Base-by-base conservation (phyloP, 1,284 basidiomycete species). In the Bondarzewia mesenterica region DNA sequence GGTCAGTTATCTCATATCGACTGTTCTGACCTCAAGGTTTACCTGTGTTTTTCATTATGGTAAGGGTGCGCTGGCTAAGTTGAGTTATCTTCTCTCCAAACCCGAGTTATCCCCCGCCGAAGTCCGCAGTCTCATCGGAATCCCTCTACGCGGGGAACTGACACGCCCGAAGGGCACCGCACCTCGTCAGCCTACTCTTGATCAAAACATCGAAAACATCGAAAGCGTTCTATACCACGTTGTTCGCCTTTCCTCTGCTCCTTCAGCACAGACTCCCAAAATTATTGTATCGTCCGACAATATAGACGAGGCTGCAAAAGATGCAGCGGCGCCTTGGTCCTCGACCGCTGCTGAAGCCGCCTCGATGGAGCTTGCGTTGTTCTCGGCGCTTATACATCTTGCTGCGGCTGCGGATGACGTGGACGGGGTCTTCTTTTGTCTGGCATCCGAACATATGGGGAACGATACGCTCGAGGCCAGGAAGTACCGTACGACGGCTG, bases 11-110 rank as follows among this genome's bases (percentile, higher is more conserved):
- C n/a, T 22, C 20, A 21, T 40, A 47, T 27, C 25, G 29, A 35
- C 18, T 44, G 39, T 36, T 15, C 29, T n/a, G 42, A 26, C 50
- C 29, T 50, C 53, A 4, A 40, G 20, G n/a, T 5, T 18, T n/a
- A 8, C n/a, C 32, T n/a, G 32, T 40, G 27, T 52, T 44, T 51
- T 50, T 29, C 18, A 29, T 21, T 29, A 44, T 47, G 27, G 10
- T 32, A 47, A 46, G 52, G 38, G 90, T 54, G 91, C 92, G 6
- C 75, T 95, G 27, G 78, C 89, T 10, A 96, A 96, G 66, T 74
- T 96, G 7, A 79, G 85, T 41, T 96, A 96, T 58, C 76, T 96
- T 7, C 75, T 96, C 26, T 90, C 88, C 5, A 95, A 96, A 61
- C 72, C 82, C 1, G 86, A 91, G 56, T 73, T 95, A 2, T 73